phyloP scores from a whole-genome alignment of 2,329 filamentous ascomycete species.

The Diaporthe sp. region DNA sequence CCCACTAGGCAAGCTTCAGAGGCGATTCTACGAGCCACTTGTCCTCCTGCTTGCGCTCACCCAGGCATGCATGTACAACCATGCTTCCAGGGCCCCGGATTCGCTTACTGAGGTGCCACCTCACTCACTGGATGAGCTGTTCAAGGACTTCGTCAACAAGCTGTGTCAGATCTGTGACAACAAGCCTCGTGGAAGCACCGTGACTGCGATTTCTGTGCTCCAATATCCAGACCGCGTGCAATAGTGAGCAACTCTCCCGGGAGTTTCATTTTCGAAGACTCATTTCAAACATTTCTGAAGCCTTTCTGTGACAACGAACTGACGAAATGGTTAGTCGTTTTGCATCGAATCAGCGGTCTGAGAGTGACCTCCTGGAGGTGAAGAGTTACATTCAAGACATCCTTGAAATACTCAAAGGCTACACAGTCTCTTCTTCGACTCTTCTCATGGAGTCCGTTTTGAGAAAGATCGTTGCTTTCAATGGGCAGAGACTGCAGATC shows the following conservation, averaged over 20 bases:
- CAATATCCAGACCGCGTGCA: constrained; percentile 44
- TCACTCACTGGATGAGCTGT: constrained; percentile 39
- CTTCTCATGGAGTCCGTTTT: constrained; percentile 34
- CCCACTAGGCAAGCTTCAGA: constrained; percentile 18
- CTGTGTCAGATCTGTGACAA: constrained; percentile 48
- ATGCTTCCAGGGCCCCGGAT: neutral
- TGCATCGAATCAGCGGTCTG: constrained; percentile 48
- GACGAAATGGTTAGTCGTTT: constrained; percentile 39
- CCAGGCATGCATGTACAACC: constrained; percentile 26
- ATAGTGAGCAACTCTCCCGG: constrained; percentile 38
- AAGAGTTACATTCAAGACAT: constrained; percentile 41
- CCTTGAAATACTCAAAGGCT: constrained; percentile 39
- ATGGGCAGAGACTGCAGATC: constrained; percentile 35
- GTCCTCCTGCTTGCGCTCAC: constrained; percentile 34
- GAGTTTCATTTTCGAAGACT: neutral
- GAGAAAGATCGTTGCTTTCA: constrained; percentile 42
- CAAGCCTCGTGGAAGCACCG: constrained; percentile 43
- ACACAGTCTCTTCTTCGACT: neutral
- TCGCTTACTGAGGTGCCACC: constrained; percentile 26
- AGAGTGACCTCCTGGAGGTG: constrained; percentile 27
- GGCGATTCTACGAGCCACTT: constrained; percentile 39
- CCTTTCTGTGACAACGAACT: neutral
- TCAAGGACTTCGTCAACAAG: constrained; percentile 48
- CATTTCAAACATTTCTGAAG: too few species aligned
- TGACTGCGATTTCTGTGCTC: constrained; percentile 47